Evolutionary conservation across 1,139 yeast genomes (phyloP).

Genomic region (Suhomyces choctaworum): DNA sequence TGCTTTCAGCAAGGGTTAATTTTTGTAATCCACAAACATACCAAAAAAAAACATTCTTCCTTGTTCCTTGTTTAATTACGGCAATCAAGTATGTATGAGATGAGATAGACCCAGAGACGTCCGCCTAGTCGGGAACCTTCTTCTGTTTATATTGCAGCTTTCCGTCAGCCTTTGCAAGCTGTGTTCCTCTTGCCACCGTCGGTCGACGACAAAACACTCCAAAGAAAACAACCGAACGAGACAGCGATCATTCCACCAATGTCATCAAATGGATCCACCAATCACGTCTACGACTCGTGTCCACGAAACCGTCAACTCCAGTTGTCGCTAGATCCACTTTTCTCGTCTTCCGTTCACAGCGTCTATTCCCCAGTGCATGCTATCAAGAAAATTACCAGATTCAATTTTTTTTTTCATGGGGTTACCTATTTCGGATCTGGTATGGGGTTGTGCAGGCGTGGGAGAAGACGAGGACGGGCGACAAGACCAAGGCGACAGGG

Average conservation of each 20-base stretch:
- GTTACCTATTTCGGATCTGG: slow-evolving; percentile 2
- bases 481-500: not conserved
- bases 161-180: too few species aligned
- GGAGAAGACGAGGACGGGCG: not conserved
- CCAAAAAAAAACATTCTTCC: slow-evolving; percentile 13
- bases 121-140: too few species aligned
- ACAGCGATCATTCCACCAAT: too few species aligned
- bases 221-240: too few species aligned
- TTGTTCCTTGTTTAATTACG: slow-evolving; percentile 12
- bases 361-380: slow-evolving; percentile 1
- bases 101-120: slow-evolving; percentile 3
- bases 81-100: slow-evolving; percentile 10
- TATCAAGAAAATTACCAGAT: slow-evolving; percentile 12
- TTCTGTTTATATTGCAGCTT: too few species aligned
- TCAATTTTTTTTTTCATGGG: slow-evolving; percentile 3
- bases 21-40: slow-evolving; percentile 13
- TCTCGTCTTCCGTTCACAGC: not conserved
- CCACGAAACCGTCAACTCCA: too few species aligned
- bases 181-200: too few species aligned
- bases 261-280: too few species aligned
- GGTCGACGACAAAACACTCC: too few species aligned
- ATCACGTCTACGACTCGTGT: too few species aligned
- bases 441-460: not conserved
- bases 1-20: slow-evolving; percentile 15
- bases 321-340: too few species aligned